Conservation (phyloP, 495 filamentous ascomycete genomes). For the Tuber umbilicatum region DNA sequence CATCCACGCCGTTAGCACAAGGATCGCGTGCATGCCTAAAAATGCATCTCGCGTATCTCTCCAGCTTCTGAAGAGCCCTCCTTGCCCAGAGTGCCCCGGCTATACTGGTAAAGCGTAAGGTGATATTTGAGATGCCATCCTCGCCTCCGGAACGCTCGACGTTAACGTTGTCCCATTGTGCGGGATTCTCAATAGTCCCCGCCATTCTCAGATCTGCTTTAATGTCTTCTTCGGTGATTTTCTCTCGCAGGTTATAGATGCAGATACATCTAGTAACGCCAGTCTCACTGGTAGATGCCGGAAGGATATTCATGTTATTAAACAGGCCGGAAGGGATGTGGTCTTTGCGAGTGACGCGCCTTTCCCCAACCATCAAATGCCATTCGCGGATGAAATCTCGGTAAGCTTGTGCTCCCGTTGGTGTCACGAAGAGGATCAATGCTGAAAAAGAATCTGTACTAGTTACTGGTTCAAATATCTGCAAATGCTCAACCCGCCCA, state of each 20-base stretch:
- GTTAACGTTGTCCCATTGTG: not conserved
- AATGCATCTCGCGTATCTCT: not conserved
- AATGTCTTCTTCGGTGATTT: not conserved
- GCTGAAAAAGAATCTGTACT: not conserved
- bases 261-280: not conserved
- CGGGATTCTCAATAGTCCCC: not conserved
- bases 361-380: not conserved
- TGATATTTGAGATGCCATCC: not conserved
- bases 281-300: not conserved
- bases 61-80: not conserved
- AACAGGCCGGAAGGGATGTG: not conserved
- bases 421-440: not conserved
- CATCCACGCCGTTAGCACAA: not conserved
- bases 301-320: not conserved
- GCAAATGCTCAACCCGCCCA: constrained; percentile 24
- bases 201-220: not conserved
- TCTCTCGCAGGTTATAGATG: not conserved
- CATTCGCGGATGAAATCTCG: not conserved
- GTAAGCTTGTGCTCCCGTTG: not conserved
- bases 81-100: not conserved
- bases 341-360: not conserved
- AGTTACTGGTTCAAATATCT: not conserved
- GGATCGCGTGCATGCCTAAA: not conserved
- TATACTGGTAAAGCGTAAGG: not conserved
- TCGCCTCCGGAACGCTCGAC: not conserved